A percentile compares a stretch with the other conserved stretches of the same genome.
Conservation (phyloP, 495 filamentous ascomycete species). For the Trypethelium eluteriae region DNA sequence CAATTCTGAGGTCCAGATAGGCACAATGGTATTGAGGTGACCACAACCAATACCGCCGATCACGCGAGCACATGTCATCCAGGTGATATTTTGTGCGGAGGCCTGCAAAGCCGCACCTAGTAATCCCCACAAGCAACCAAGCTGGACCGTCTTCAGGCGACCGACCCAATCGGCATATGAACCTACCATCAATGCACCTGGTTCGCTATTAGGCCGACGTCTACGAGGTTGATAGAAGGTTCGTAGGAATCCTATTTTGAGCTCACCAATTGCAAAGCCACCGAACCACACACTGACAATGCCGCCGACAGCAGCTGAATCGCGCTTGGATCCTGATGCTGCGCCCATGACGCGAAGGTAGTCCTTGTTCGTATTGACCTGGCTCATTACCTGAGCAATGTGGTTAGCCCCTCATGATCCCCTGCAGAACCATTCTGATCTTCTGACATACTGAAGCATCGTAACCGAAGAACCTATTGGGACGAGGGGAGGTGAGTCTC, state of each 20-base stretch:
- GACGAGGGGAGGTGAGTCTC: too few species aligned
- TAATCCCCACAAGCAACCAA: slow-evolving; percentile 16
- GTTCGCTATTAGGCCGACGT: not conserved
- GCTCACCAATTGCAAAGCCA: slow-evolving; percentile 26
- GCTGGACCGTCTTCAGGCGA: slow-evolving; percentile 17
- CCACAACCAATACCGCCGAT: slow-evolving; percentile 65
- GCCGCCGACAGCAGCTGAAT: slow-evolving; percentile 28
- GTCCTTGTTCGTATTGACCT: slow-evolving; percentile 36
- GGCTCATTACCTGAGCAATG: slow-evolving; percentile 30
- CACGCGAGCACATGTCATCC: slow-evolving; percentile 55
- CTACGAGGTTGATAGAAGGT: not conserved
- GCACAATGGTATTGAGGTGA: slow-evolving; percentile 60
- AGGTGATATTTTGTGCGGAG: slow-evolving; percentile 54
- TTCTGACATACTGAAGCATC: slow-evolving; percentile 19
- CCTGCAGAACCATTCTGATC: not conserved
- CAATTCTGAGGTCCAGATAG: slow-evolving; percentile 62
- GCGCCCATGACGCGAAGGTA: slow-evolving; percentile 32
- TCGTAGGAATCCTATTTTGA: not conserved
- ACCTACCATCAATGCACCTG: slow-evolving; percentile 19
- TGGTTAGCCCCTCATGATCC: not conserved
- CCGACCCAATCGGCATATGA: slow-evolving; percentile 16
- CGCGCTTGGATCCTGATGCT: slow-evolving; percentile 18
- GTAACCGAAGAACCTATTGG: slow-evolving; percentile 33
- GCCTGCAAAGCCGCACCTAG: slow-evolving; percentile 16
- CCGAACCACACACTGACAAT: slow-evolving; percentile 32